Base-by-base conservation (phyloP, 1,284 basidiomycete species). In the Leccinum griseonigrum region DNA sequence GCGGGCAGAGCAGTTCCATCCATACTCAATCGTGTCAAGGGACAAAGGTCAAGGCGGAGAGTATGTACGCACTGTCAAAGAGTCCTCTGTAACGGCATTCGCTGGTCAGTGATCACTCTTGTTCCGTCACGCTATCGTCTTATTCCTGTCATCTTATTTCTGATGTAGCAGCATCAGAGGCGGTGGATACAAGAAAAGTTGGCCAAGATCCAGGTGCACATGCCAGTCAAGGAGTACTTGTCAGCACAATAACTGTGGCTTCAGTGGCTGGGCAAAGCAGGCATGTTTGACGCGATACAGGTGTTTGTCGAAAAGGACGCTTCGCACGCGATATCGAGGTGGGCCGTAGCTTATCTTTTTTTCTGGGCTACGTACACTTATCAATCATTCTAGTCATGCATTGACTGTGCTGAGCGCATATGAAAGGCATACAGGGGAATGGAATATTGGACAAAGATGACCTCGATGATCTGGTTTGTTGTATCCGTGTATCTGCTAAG, bases 221-320 rank as follows among this genome's bases (percentile, higher is more conserved):
- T 86, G 46, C 83, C 98, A 22, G 96, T 98, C 57, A 84, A 87
- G 68, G 91, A 97, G 75, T 97, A 95, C 73, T 77, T 98, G 56
- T 82, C 88, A 13, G 94, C 92, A 58, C 95, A 98, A 78, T 91
- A 94, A 70, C 77, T 97, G 67, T 92, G 95, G 75, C 78, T 97
- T n/a, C n/a, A n/a, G n/a, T n/a, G n/a, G 56, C 78, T 98, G 16
- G 91, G 90, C 1, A 93, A 96, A 76, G 81, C 81, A 50, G 92
- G 91, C 18, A 91, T 98, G 88, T 89, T 89, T 53, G 90, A 94
- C 71, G 95, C 95, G 7, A 94, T 98, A 60, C 90, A 93, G 78
- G 83, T 88, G 71, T 97, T 93, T 76, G 94, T 98, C 60, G 95
- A 97, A 74, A 98, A 98, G 80, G 95, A 97, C 69, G 94, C 96